A percentile compares a stretch with the other conserved stretches of the same genome.
Evolutionary conservation across 257 asterid genomes (phyloP).

Genomic region (Plantago major): DNA sequence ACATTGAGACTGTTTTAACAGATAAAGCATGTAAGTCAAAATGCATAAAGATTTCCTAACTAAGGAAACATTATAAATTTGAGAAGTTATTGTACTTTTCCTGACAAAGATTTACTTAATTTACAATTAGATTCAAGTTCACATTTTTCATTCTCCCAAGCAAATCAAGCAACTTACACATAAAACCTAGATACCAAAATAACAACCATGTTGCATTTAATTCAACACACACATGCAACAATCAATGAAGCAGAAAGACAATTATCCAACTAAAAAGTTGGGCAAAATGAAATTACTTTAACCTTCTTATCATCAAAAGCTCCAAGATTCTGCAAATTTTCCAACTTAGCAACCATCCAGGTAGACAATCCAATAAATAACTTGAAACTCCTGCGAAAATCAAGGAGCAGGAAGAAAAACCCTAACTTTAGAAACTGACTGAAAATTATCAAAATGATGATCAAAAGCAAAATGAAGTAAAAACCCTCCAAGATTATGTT

Average conservation of each 20-base stretch:
- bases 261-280: slow-evolving; percentile 12
- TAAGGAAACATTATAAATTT: background rate
- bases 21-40: background rate
- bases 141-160: slow-evolving; percentile 9
- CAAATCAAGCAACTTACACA: slow-evolving; percentile 18
- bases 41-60: slow-evolving; percentile 3
- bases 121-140: slow-evolving; percentile 11
- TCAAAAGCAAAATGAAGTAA: slow-evolving; percentile 28
- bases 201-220: slow-evolving; percentile 2
- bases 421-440: slow-evolving; percentile 24
- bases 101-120: background rate
- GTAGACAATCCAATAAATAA: slow-evolving; percentile 23
- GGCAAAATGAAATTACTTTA: slow-evolving; percentile 14
- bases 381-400: slow-evolving; percentile 30
- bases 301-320: slow-evolving; percentile 52
- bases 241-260: slow-evolving; percentile 21
- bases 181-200: slow-evolving; percentile 20
- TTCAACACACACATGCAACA: slow-evolving; percentile 10
- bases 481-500: slow-evolving; percentile 25
- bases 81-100: slow-evolving; percentile 6
- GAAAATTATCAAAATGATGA: slow-evolving; percentile 28
- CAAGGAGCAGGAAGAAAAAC: slow-evolving; percentile 27
- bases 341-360: slow-evolving; percentile 36
- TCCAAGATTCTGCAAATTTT: slow-evolving; percentile 28
- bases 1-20: background rate